phyloP scores from a whole-genome alignment of 179 eudicot genomes.

The Pouteria campechiana region DNA sequence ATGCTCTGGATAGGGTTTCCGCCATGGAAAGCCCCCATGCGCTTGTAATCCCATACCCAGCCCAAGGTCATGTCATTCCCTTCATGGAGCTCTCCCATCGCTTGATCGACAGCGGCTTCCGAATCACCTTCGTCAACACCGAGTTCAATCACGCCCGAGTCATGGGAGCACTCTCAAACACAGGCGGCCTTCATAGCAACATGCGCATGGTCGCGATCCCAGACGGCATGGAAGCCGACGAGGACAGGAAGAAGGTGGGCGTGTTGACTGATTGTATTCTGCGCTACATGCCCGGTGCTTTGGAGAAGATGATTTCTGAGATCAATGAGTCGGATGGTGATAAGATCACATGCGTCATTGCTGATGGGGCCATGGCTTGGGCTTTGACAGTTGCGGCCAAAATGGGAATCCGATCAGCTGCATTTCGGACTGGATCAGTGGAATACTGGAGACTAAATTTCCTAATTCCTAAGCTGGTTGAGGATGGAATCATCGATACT shows the following conservation, averaged over 20 bases:
- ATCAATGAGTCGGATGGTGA: constrained; percentile 10
- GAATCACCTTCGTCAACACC: constrained; percentile 26
- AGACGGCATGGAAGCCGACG: constrained; percentile 25
- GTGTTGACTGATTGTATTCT: constrained; percentile 3
- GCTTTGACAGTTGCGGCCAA: constrained; percentile 19
- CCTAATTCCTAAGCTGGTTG: constrained; percentile 13
- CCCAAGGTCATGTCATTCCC: constrained; percentile 48
- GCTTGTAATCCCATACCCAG: constrained; percentile 30
- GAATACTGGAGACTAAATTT: constrained; percentile 9
- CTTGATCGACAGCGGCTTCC: constrained; percentile 9
- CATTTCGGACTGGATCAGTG: constrained; percentile 20
- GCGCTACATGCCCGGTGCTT: constrained; percentile 16
- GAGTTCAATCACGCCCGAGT: constrained; percentile 21
- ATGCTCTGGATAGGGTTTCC: too few relatives aligned
- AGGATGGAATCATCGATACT: constrained; percentile 19
- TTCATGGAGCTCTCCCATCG: constrained; percentile 18
- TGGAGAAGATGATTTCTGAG: constrained; percentile 17
- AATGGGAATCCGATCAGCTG: constrained; percentile 11
- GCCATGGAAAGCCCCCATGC: constrained; percentile 32
- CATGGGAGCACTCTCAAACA: constrained; percentile 7
- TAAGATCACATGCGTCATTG: constrained; percentile 15
- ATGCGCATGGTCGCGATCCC: constrained; percentile 20
- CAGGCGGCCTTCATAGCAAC: not conserved
- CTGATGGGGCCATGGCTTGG: constrained; percentile 21
- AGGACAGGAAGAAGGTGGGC: constrained; percentile 24